Percentiles rank a stretch among this genome's conserved stretches.
phyloP scores from a whole-genome alignment of 768 basidiomycete species.

The Leucosporidium creatinivorum region DNA sequence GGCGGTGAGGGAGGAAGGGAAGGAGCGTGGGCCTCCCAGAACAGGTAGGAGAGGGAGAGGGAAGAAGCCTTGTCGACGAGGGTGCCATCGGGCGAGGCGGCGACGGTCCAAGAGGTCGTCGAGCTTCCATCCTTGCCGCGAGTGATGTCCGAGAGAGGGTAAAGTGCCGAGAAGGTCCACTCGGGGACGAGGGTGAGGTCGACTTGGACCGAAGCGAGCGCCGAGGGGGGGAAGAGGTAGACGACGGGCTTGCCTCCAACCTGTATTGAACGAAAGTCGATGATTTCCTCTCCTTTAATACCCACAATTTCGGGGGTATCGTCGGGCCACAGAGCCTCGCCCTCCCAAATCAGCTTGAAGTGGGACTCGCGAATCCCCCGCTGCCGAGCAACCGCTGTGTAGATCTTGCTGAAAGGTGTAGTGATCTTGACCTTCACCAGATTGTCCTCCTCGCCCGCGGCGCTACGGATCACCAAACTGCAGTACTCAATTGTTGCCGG shows the following conservation, averaged over 20 bases:
- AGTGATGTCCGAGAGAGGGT: slow-evolving; percentile 34
- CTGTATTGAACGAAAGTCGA: no score
- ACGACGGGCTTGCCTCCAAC: slow-evolving; percentile 42
- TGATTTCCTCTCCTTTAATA: no score
- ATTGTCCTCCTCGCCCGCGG: no score
- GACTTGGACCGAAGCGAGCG: slow-evolving; percentile 35
- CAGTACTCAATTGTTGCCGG: no score
- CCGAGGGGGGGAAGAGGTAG: slow-evolving; percentile 42
- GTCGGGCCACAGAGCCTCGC: no score
- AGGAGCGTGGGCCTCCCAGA: slow-evolving; percentile 41
- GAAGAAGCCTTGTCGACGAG: slow-evolving; percentile 40
- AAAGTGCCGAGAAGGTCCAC: slow-evolving; percentile 43
- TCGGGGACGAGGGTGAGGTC: slow-evolving; percentile 41
- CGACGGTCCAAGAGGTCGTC: slow-evolving; percentile 41
- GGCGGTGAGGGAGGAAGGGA: background rate
- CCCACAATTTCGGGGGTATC: no score
- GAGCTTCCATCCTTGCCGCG: background rate
- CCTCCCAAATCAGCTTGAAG: no score
- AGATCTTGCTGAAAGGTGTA: no score
- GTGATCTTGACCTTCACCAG: no score
- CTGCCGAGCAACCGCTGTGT: no score
- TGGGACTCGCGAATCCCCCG: no score
- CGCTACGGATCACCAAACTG: no score
- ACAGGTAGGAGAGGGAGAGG: slow-evolving; percentile 42
- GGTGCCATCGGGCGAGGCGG: slow-evolving; percentile 39